Conservation (phyloP, 2,329 filamentous ascomycete genomes). For the Cercospora brassicicola region DNA sequence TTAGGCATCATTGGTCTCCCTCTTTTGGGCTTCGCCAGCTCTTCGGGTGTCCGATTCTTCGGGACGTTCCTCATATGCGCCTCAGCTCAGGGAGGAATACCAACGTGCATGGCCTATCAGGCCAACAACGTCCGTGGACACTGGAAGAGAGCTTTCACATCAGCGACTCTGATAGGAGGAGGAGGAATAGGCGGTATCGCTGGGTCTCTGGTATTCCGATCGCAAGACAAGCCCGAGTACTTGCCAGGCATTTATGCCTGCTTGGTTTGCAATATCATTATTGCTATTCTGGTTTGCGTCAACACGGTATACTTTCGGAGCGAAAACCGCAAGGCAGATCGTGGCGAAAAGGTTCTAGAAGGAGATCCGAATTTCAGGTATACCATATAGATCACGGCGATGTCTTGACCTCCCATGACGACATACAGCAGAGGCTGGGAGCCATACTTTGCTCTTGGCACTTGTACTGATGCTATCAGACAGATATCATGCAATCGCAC, state of each 20-base stretch:
- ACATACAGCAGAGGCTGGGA: neutral
- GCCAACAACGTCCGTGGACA: conserved; percentile 67
- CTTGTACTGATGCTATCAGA: neutral
- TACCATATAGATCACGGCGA: conserved; percentile 14
- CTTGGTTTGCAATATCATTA: conserved; percentile 6
- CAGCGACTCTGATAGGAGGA: conserved; percentile 20
- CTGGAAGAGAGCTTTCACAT: conserved; percentile 21
- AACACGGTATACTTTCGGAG: conserved; percentile 38
- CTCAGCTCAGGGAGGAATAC: conserved; percentile 73
- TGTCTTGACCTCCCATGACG: neutral
- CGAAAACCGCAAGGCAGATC: conserved; percentile 42
- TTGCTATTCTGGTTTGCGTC: conserved; percentile 33
- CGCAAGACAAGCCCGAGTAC: conserved; percentile 20
- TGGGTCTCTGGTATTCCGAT: conserved; percentile 22
- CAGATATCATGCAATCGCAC: neutral
- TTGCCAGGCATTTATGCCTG: conserved; percentile 16
- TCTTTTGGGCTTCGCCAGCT: conserved; percentile 57
- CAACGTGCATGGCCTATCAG: conserved; percentile 71
- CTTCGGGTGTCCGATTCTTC: conserved; percentile 63
- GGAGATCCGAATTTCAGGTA: conserved; percentile 31
- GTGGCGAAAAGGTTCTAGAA: conserved; percentile 44
- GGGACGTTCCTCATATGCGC: conserved; percentile 73
- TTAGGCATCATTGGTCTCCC: conserved; percentile 50
- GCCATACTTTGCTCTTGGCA: neutral
- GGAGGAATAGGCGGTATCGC: conserved; percentile 20